phyloP scores from a whole-genome alignment of 2,329 filamentous ascomycete species.

The Cercospora canescens region DNA sequence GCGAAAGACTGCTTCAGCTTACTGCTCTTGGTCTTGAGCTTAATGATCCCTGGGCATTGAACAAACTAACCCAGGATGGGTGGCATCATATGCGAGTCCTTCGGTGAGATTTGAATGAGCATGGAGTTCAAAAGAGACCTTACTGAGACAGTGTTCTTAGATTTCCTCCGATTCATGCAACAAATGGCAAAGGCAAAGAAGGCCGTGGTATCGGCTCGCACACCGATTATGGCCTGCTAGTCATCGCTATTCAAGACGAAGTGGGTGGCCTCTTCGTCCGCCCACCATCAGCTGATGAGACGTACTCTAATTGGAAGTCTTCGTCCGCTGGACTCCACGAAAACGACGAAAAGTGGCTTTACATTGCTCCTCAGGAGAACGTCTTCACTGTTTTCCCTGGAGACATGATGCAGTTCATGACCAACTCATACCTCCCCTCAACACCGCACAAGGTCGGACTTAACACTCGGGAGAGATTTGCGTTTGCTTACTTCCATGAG shows the following conservation, averaged over 20 bases:
- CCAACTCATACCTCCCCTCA: conserved; percentile 12
- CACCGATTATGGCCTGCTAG: conserved; percentile 18
- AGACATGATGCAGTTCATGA: conserved; percentile 19
- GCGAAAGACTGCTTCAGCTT: conserved; percentile 13
- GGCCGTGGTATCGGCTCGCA: conserved; percentile 16
- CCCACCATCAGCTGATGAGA: conserved; percentile 7
- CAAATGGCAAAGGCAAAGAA: conserved; percentile 16
- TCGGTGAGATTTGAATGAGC: not conserved
- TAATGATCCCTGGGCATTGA: not conserved
- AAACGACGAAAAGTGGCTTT: conserved; percentile 12
- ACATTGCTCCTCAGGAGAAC: conserved; percentile 7
- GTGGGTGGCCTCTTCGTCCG: conserved; percentile 16
- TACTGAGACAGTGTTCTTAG: not conserved
- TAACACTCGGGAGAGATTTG: conserved; percentile 10
- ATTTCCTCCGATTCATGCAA: conserved; percentile 5
- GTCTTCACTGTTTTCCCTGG: conserved; percentile 17
- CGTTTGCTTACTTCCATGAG: conserved; percentile 16
- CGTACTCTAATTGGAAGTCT: conserved; percentile 16
- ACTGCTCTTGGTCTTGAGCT: conserved; percentile 15
- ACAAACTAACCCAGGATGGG: conserved; percentile 9
- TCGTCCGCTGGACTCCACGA: conserved; percentile 9
- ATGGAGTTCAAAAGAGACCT: not conserved
- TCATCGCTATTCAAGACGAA: conserved; percentile 17
- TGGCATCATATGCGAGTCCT: conserved; percentile 19
- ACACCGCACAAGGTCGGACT: conserved; percentile 17